phyloP scores from a whole-genome alignment of 2,329 filamentous ascomycete genomes.

The Alternaria postmessia region DNA sequence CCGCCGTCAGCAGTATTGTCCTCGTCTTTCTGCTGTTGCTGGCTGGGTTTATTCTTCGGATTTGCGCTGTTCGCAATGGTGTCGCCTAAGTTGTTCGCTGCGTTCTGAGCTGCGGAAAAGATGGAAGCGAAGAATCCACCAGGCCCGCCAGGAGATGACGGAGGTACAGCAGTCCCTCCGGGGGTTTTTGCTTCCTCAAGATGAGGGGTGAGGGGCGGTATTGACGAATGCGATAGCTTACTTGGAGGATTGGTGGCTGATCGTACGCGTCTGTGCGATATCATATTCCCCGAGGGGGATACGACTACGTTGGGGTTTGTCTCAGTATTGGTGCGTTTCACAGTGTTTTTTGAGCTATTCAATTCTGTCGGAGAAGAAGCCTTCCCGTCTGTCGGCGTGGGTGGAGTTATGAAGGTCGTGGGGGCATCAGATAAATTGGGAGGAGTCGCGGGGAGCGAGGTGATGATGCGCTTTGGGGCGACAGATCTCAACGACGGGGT shows the following conservation, averaged over 20 bases:
- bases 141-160: slow-evolving; percentile 56
- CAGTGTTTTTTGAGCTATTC: slow-evolving; percentile 31
- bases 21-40: slow-evolving; percentile 39
- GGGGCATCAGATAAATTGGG: slow-evolving; percentile 56
- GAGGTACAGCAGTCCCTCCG: slow-evolving; percentile 60
- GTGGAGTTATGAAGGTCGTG: slow-evolving; percentile 69
- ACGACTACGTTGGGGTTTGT: slow-evolving; percentile 63
- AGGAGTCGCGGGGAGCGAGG: slow-evolving; percentile 53
- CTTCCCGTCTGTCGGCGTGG: slow-evolving; percentile 64
- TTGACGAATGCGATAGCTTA: slow-evolving; percentile 81
- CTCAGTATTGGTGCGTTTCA: slow-evolving; percentile 43
- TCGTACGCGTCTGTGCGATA: slow-evolving; percentile 71
- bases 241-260: slow-evolving; percentile 72
- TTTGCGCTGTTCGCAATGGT: slow-evolving; percentile 73
- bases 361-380: slow-evolving; percentile 45
- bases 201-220: slow-evolving; percentile 74
- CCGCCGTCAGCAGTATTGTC: slow-evolving; percentile 41
- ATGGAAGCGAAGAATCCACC: slow-evolving; percentile 88
- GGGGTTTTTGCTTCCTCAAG: slow-evolving; percentile 72
- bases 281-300: slow-evolving; percentile 74
- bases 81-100: slow-evolving; percentile 76
- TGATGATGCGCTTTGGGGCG: slow-evolving; percentile 49
- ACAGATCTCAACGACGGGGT: slow-evolving; percentile 33
- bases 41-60: slow-evolving; percentile 59
- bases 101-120: slow-evolving; percentile 91